Percentiles rank a stretch among this genome's conserved stretches.
Evolutionary conservation across 2,329 filamentous ascomycete genomes (phyloP).

Genomic region (Didymella lethalis): DNA sequence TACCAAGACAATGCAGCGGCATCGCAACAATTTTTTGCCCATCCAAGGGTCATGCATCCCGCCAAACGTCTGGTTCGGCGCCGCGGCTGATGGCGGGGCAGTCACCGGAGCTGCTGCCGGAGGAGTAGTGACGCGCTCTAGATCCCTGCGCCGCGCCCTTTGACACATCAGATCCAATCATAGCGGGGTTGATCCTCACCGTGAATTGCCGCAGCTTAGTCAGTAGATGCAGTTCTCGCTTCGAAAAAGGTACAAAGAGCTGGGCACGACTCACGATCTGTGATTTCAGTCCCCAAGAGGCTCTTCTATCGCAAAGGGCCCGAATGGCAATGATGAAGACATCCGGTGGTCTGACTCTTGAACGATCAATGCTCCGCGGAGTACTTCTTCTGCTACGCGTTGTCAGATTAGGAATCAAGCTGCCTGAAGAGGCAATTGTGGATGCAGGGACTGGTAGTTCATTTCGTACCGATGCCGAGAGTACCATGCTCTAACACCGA

Average conservation of each 20-base stretch:
- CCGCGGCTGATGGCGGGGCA: conserved; percentile 22
- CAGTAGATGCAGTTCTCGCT: conserved; percentile 13
- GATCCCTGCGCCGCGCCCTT: conserved; percentile 32
- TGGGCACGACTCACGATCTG: neutral
- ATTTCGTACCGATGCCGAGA: conserved; percentile 10
- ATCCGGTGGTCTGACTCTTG: neutral
- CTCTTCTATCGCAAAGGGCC: neutral
- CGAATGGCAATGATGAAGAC: neutral
- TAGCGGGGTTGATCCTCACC: conserved; percentile 19
- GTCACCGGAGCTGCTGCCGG: conserved; percentile 11
- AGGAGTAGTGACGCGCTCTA: conserved; percentile 21
- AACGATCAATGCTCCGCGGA: neutral
- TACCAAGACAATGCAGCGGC: conserved; percentile 28
- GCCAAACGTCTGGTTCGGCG: conserved; percentile 24
- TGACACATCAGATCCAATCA: conserved; percentile 39
- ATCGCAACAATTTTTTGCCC: conserved; percentile 39
- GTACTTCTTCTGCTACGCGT: neutral
- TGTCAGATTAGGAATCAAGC: conserved; percentile 13
- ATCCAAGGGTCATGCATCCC: conserved; percentile 31
- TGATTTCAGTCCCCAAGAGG: neutral
- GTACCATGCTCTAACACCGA: conserved; percentile 21
- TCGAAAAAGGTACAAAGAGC: neutral
- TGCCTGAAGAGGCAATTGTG: conserved; percentile 17
- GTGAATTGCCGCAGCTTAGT: conserved; percentile 40
- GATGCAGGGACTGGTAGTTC: conserved; percentile 24